phyloP scores from a whole-genome alignment of 1,284 basidiomycete genomes.

The Apiotrichum veenhuisii region DNA sequence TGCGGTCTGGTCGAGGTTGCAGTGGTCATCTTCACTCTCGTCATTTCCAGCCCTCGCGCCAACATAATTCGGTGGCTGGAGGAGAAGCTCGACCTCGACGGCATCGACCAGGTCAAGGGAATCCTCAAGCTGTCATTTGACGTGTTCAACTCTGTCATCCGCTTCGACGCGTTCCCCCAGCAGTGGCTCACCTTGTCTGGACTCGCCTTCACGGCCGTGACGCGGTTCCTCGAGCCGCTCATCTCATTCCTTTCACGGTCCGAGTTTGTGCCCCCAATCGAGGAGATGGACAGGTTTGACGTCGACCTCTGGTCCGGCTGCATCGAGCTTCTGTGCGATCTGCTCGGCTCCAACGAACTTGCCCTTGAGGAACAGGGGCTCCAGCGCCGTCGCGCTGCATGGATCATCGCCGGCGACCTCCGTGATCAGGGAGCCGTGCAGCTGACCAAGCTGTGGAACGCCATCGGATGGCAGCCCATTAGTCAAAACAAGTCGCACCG shows the following conservation, averaged over 20 bases:
- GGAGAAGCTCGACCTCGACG: slow-evolving; percentile 77
- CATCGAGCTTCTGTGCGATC: slow-evolving; percentile 74
- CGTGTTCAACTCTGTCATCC: slow-evolving; percentile 74
- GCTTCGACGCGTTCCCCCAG: slow-evolving; percentile 82
- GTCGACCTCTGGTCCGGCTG: slow-evolving; percentile 74
- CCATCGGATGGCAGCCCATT: slow-evolving; percentile 65
- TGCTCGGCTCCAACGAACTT: slow-evolving; percentile 84
- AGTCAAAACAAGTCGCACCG: slow-evolving; percentile 9
- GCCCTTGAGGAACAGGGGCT: slow-evolving; percentile 71
- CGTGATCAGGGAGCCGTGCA: slow-evolving; percentile 88
- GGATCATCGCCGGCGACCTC: slow-evolving; percentile 92
- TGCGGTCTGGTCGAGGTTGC: slow-evolving; percentile 81
- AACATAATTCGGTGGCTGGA: slow-evolving; percentile 77
- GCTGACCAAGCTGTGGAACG: slow-evolving; percentile 78
- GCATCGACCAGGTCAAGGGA: slow-evolving; percentile 67
- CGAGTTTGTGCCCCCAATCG: slow-evolving; percentile 72
- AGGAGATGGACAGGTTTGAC: slow-evolving; percentile 67
- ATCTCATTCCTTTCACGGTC: slow-evolving; percentile 66
- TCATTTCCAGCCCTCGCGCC: slow-evolving; percentile 72
- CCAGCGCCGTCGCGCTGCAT: slow-evolving; percentile 88
- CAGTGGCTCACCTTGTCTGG: slow-evolving; percentile 92
- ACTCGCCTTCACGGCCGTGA: slow-evolving; percentile 78
- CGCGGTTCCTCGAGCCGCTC: slow-evolving; percentile 83
- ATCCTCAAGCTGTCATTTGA: slow-evolving; percentile 76
- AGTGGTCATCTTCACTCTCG: slow-evolving; percentile 75